Evolutionary conservation across 2,329 filamentous ascomycete genomes (phyloP), one percentile per base, ranked within the genome.

Genomic region (Lasiodiplodia gonubiensis): DNA sequence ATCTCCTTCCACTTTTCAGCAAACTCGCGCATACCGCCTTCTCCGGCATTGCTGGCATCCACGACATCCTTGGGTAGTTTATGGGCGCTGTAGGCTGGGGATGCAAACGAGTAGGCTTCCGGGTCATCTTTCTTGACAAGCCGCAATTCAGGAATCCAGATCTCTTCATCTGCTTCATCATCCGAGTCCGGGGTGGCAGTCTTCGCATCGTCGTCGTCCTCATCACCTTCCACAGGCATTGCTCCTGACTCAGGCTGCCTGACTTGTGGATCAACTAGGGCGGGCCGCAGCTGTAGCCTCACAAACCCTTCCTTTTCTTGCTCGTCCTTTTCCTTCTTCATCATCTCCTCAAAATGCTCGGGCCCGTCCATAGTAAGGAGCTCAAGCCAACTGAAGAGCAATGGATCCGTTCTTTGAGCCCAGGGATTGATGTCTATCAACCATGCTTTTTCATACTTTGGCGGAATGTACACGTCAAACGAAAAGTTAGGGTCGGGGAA

Each of bases 401-500:
- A 79, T 4, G 92, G 90, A 80, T 99, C 95, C 0, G 95, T 99
- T 69, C 92, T 85, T 51, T 89, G 87, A 0, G 94, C 94, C 92
- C 94, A 99, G 0, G 95, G 93, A 74, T 98, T 98, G 74, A 99
- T 91, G 76, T 99, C 95, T 59, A 99, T 90, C 12, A 99, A 83
- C 82, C 93, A 91, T 2, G 96, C 92, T 57, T 88, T 86, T 59
- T 92, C 88, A 66, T 96, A 86, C 1, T 90, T 79, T 74, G 86
- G 82, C 73, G 94, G 94, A 1, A 99, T 86, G 75, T 99, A 98
- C 52, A 97, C 90, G 76, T 99, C 95, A 74, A 99, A 97, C 0
- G 89, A 87, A 73, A 97, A 98, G 77, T 88, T 90, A 3, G 87
- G 85, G 70, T 98, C 94, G 0, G 92, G 91, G 73, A 98, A 98